These are phyloP conservation scores for Penicillium turbatum DNA, from an alignment of 495 filamentous ascomycete genomes.

Conservation along the genomic window DNA sequence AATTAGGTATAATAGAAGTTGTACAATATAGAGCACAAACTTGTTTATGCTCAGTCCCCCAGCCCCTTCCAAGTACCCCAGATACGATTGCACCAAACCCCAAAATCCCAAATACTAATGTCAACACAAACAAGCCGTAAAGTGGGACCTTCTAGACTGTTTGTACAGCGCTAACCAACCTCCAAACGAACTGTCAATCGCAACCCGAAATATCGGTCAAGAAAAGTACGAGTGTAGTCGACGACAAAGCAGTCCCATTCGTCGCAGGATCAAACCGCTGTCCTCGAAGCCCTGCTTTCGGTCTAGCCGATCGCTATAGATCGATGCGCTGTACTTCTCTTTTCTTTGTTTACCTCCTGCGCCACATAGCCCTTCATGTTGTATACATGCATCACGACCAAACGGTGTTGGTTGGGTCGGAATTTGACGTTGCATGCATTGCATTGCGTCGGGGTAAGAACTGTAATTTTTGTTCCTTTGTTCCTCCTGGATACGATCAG, in stretches of 20 bases:
- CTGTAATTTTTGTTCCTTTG: neutral
- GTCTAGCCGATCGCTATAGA: neutral
- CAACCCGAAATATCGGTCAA: neutral
- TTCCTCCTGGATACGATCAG: neutral
- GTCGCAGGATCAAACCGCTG: neutral
- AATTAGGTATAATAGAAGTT: too few species aligned
- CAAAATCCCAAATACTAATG: too few species aligned
- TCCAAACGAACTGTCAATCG: neutral
- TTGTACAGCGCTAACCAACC: neutral
- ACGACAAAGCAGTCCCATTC: neutral
- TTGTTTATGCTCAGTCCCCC: too few species aligned
- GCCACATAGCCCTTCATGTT: neutral
- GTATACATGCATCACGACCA: neutral
- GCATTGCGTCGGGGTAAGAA: neutral
- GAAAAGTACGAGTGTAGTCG: neutral
- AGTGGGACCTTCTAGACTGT: neutral
- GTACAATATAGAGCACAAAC: too few species aligned
- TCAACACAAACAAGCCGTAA: too few species aligned
- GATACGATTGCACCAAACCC: too few species aligned
- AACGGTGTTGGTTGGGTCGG: neutral
- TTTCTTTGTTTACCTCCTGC: constrained; percentile 7
- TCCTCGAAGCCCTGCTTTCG: neutral
- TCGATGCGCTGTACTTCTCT: neutral
- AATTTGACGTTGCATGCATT: neutral
- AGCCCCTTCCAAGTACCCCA: too few species aligned